These are phyloP conservation scores for Kodamaea plutei DNA, from an alignment of 1,139 yeast species.

Conservation along the genomic window DNA sequence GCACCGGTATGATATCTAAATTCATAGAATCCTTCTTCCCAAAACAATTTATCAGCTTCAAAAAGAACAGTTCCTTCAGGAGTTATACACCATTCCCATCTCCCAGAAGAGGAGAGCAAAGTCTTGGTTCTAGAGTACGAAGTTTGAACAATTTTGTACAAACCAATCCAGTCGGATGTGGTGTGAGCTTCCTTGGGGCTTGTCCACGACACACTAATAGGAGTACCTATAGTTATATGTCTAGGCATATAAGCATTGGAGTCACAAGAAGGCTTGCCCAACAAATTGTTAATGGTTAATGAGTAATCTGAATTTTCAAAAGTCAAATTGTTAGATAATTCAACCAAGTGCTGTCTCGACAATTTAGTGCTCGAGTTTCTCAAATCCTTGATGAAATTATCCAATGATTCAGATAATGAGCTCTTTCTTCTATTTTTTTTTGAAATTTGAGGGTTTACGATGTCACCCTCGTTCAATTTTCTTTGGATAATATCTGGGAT, in stretches of 20 bases:
- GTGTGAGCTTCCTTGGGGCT: slow-evolving; percentile 51
- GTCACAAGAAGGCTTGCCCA: slow-evolving; percentile 10
- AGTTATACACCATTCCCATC: slow-evolving; percentile 58
- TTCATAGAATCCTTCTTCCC: slow-evolving; percentile 75
- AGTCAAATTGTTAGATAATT: slow-evolving; percentile 38
- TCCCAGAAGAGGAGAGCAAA: slow-evolving; percentile 59
- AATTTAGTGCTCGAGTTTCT: slow-evolving; percentile 29
- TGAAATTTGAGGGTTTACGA: slow-evolving; percentile 10
- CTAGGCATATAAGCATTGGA: slow-evolving; percentile 15
- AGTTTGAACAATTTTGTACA: slow-evolving; percentile 64
- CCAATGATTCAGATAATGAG: slow-evolving; percentile 38
- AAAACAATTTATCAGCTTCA: slow-evolving; percentile 47
- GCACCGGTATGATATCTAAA: slow-evolving; percentile 69
- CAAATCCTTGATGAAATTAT: slow-evolving; percentile 38
- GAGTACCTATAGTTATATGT: slow-evolving; percentile 42
- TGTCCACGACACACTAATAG: slow-evolving; percentile 55
- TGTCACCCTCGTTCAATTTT: slow-evolving; percentile 22
- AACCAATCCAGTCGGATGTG: slow-evolving; percentile 71
- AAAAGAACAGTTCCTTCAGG: slow-evolving; percentile 52
- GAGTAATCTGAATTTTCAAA: slow-evolving; percentile 38
- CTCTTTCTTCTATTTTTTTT: slow-evolving; percentile 18
- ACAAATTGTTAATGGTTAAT: slow-evolving; percentile 23
- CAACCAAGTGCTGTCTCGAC: slow-evolving; percentile 37
- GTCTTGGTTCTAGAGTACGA: slow-evolving; percentile 58
- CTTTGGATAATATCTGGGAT: slow-evolving; percentile 40